Evolutionary conservation across 129 eudicot species (phyloP).

Genomic region (Artemisia tridentata): DNA sequence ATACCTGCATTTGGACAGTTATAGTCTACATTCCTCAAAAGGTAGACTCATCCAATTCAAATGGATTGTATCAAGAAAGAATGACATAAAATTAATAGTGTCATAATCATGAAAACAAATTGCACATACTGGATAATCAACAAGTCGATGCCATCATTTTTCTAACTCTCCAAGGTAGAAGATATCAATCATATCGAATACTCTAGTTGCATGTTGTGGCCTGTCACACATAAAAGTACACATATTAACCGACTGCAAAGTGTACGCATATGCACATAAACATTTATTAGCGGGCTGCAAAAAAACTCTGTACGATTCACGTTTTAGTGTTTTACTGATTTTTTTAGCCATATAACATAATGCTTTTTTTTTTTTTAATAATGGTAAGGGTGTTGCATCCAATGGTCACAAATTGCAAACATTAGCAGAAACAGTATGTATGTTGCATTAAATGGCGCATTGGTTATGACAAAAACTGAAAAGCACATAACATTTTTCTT

Average conservation of each 20-base stretch:
- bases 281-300: neutral
- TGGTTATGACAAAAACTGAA: too few species aligned
- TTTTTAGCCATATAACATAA: too few species aligned
- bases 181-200: conserved; percentile 81
- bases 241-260: neutral
- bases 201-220: conserved; percentile 93
- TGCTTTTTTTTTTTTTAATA: too few species aligned
- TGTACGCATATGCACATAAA: neutral
- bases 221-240: conserved; percentile 38
- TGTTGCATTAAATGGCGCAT: too few species aligned
- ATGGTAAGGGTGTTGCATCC: too few species aligned
- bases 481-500: too few species aligned
- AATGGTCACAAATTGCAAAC: too few species aligned
- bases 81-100: neutral
- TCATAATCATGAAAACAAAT: conserved; percentile 18
- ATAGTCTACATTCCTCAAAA: conserved; percentile 9
- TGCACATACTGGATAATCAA: conserved; percentile 16
- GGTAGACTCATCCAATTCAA: neutral
- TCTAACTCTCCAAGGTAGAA: conserved; percentile 70
- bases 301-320: too few species aligned
- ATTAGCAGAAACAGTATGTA: too few species aligned
- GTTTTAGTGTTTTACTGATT: too few species aligned
- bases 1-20: neutral
- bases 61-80: neutral
- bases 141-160: conserved; percentile 27